phyloP scores from a whole-genome alignment of 257 asterid genomes.

The Primulina huaijiensis region DNA sequence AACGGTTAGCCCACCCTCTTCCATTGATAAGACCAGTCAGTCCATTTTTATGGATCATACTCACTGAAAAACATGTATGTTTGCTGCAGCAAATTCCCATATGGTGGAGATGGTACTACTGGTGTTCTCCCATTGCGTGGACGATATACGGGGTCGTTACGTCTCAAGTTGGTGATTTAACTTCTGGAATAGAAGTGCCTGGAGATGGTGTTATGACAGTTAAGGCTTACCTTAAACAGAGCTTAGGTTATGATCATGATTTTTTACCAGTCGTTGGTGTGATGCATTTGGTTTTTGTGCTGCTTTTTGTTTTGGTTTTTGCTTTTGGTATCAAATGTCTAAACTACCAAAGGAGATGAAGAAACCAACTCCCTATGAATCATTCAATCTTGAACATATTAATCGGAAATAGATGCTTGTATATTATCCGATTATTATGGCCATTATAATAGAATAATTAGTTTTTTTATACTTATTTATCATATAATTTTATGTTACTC shows the following conservation, averaged over 20 bases:
- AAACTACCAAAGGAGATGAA: slow-evolving; percentile 51
- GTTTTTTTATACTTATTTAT: no score
- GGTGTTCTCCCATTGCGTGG: slow-evolving; percentile 54
- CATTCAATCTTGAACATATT: no score
- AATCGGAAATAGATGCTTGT: no score
- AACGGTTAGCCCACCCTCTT: slow-evolving; percentile 24
- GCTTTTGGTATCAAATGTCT: slow-evolving; percentile 43
- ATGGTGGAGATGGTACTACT: slow-evolving; percentile 71
- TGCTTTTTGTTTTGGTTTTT: slow-evolving; percentile 34
- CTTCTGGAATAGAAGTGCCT: slow-evolving; percentile 31
- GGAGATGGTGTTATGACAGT: slow-evolving; percentile 36
- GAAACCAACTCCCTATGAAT: neutral
- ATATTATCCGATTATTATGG: no score
- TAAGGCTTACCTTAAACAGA: slow-evolving; percentile 30
- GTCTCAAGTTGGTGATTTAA: slow-evolving; percentile 41
- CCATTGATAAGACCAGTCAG: neutral
- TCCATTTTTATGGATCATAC: neutral
- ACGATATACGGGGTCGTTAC: slow-evolving; percentile 42
- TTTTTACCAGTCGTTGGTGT: slow-evolving; percentile 44
- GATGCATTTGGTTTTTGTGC: slow-evolving; percentile 42
- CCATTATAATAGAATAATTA: no score
- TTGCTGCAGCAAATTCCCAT: slow-evolving; percentile 41
- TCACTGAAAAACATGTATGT: neutral
- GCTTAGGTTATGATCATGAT: slow-evolving; percentile 37
- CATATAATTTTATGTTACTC: no score